Base-by-base conservation (phyloP, 2,329 filamentous ascomycete species). In the Plenodomus biglobosus region DNA sequence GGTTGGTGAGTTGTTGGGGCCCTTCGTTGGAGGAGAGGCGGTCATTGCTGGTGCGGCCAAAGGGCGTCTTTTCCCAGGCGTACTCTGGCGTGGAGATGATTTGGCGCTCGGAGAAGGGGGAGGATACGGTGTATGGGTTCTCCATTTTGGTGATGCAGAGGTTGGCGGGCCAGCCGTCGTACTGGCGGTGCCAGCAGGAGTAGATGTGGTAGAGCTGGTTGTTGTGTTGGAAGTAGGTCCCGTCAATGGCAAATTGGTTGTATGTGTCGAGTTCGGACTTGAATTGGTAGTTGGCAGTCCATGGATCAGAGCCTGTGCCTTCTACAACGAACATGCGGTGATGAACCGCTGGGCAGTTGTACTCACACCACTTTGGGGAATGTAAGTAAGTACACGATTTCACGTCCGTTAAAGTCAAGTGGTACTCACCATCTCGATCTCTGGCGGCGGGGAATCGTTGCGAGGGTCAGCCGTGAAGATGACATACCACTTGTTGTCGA, bases 161-260 rank as follows among this genome's bases (percentile, higher is more conserved):
- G 48, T 79, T 80, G 3, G 77, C 73, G 10, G 78, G 78, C 78
- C 78, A 80, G 40, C 69, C 74, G 32, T 73, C 72, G 56, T 77
- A 78, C 16, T 71, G 62, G n/a, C 63, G 66, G 49, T 73, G 70
- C 71, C 71, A 74, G 50, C 71, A 74, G 8, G 62, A 68, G 53
- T 73, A 74, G 41, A 73, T 66, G 50, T 74, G 71, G 39, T 74
- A 73, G 2, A 74, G 53, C 52, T 45, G 59, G 49, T 43, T 46
- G 30, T 50, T 53, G 58, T 80, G 73, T 47, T 72, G 66, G 58
- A 80, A 79, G 61, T 80, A 80, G 0, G 78, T 80, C 0, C 78
- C 78, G 46, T 80, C 78, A 49, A 80, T 80, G 18, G 77, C 76
- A 53, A 80, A 80, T 50, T 80, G 78, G 52, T 80, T 71, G 54